Percentiles rank a stretch among this genome's conserved stretches.
Evolutionary conservation across 75 land plant genomes (phyloP).

Genomic region (Adiantum capillusveneris): DNA sequence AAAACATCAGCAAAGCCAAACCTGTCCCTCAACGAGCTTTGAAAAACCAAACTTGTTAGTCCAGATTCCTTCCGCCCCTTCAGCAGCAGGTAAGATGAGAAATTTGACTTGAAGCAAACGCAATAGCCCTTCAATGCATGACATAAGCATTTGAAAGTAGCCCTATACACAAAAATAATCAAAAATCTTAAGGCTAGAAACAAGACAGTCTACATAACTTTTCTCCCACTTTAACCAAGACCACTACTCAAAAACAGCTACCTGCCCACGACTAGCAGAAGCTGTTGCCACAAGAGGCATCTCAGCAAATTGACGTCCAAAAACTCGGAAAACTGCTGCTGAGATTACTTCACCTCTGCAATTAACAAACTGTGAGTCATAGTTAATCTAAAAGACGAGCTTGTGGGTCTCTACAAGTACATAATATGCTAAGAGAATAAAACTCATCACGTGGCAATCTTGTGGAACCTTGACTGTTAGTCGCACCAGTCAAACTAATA

Average conservation of each 20-base stretch:
- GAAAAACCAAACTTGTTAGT: constrained; percentile 74
- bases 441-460: too few species aligned
- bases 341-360: constrained; percentile 58
- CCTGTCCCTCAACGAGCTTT: constrained; percentile 49
- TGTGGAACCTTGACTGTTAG: too few species aligned
- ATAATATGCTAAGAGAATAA: too few species aligned
- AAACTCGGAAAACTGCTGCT: constrained; percentile 63
- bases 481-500: too few species aligned
- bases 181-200: neutral
- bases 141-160: constrained; percentile 59
- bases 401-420: too few species aligned
- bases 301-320: constrained; percentile 77
- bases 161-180: constrained; percentile 41
- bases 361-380: constrained; percentile 1
- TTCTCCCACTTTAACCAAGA: neutral
- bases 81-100: constrained; percentile 77
- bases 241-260: constrained; percentile 7
- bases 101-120: constrained; percentile 45
- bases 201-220: too few species aligned
- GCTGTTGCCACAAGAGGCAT: constrained; percentile 76
- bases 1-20: constrained; percentile 19
- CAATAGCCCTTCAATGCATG: constrained; percentile 60
- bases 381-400: neutral
- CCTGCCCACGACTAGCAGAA: constrained; percentile 55
- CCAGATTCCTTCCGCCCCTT: constrained; percentile 76